Percentiles rank a stretch among this genome's conserved stretches.
These are phyloP conservation scores for Linum lewisii DNA, from an alignment of 345 rosid species.

Conservation along the genomic window DNA sequence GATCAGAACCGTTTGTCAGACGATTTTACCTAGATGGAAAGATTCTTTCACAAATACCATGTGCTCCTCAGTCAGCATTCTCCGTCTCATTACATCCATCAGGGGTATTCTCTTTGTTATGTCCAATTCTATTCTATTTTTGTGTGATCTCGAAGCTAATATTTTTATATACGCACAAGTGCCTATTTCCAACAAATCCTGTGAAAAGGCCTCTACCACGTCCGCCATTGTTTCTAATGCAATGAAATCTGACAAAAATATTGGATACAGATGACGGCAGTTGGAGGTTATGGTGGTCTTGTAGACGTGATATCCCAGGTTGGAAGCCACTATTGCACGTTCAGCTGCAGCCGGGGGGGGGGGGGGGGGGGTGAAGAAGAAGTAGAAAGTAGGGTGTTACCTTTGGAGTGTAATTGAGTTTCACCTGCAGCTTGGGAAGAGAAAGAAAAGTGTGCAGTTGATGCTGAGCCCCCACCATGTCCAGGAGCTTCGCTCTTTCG, in stretches of 20 bases:
- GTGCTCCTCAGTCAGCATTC: constrained; percentile 79
- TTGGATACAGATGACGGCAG: constrained; percentile 46
- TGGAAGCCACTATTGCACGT: constrained; percentile 90
- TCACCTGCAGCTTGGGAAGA: too few species aligned
- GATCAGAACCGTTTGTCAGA: constrained; percentile 65
- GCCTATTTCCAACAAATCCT: too few species aligned
- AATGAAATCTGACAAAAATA: not conserved
- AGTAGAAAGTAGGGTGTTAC: too few species aligned
- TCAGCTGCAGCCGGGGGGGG: constrained; percentile 36
- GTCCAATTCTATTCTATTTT: not conserved
- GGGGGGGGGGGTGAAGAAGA: too few species aligned
- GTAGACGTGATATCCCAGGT: constrained; percentile 85
- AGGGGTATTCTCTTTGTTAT: constrained; percentile 39
- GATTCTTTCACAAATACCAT: constrained; percentile 65
- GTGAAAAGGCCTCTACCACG: not conserved
- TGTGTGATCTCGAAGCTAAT: too few species aligned
- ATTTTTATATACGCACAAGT: too few species aligned
- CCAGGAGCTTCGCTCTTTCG: too few species aligned
- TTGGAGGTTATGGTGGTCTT: constrained; percentile 89
- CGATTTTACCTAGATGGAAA: constrained; percentile 68
- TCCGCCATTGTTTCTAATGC: not conserved
- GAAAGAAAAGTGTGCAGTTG: too few species aligned
- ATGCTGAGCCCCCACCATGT: too few species aligned
- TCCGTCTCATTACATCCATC: constrained; percentile 66
- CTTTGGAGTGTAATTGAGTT: too few species aligned